These are phyloP conservation scores for Kluyveromyces marxianus DNA, from an alignment of 1,139 yeast species.

Conservation along the genomic window DNA sequence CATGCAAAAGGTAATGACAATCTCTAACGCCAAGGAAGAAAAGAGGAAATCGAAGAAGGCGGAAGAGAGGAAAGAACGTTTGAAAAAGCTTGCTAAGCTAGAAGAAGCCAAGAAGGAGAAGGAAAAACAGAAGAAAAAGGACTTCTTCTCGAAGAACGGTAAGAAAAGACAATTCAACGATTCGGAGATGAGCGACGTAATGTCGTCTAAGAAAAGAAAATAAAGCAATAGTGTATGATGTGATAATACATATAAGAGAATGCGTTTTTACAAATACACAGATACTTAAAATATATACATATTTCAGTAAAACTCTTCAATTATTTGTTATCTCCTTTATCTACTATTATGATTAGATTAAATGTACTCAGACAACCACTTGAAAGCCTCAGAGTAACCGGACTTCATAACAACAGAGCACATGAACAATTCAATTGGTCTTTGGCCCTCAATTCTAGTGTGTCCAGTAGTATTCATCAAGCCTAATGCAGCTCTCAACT, in stretches of 20 bases:
- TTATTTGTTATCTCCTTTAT: no score
- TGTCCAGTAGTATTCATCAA: constrained; percentile 85
- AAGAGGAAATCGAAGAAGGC: constrained; percentile 70
- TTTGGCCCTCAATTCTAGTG: constrained; percentile 61
- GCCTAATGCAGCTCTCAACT: constrained; percentile 85
- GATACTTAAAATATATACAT: constrained; percentile 2
- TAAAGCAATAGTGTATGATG: constrained; percentile 6
- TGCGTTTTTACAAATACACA: not conserved
- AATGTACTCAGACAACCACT: constrained; percentile 93
- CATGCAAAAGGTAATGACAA: constrained; percentile 78
- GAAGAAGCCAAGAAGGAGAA: constrained; percentile 68
- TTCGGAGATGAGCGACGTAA: constrained; percentile 31
- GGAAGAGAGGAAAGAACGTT: constrained; percentile 67
- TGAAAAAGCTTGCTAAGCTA: constrained; percentile 65
- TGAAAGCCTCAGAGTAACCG: constrained; percentile 93
- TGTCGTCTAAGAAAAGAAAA: constrained; percentile 23
- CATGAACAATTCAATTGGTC: constrained; percentile 96
- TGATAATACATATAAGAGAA: not conserved
- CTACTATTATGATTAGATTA: constrained; percentile 28
- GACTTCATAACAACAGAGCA: constrained; percentile 96
- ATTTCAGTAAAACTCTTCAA: not conserved
- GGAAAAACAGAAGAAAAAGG: constrained; percentile 80
- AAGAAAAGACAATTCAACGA: constrained; percentile 51
- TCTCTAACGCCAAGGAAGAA: constrained; percentile 78
- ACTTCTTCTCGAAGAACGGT: constrained; percentile 68